Base-by-base conservation (phyloP, 176 grass and related monocot genomes). In the Carex littledalei region DNA sequence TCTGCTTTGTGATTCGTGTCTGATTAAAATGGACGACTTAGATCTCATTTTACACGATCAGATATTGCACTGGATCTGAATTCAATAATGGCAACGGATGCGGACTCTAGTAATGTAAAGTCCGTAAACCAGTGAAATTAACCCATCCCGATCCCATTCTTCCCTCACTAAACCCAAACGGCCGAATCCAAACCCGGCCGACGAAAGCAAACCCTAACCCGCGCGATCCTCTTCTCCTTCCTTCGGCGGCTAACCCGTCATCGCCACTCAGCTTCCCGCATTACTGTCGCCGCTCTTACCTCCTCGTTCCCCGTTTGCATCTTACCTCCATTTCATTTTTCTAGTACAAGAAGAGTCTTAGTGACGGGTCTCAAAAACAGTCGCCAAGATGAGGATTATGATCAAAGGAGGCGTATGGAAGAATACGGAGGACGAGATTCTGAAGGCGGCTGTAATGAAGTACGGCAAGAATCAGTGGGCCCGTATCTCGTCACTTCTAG, bases 391-490 rank as follows among this genome's bases (percentile, higher is more conserved):
- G 89, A 90, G 89, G 89, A 90, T 90, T 74, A 90, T 90, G 89
- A 90, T 90, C 55, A 90, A 90, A 63, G 89, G 89, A 70, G 89
- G 89, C 24, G 89, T 90, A 50, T 90, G 89, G 89, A 90, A 90
- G 89, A 90, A 90, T 86, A 90, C 89, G 39, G 89, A 90, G 65
- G 89, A 90, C 80, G 89, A 90, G 82, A 90, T 90, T 54, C 89
- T 90, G 55, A 90, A 90, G 66, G 89, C 89, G 17, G 89, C 89
- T 20, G 89, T 90, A 57, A 90, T 90, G 89, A 90, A 90, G 47
- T 90, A 90, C 62, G 89, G 89, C 34, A 90, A 90, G 81, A 90
- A 90, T n/a, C 89, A 90, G 73, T 90, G 89, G 89, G 85, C 89
- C 50, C 85, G 89, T 8, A 90, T 90, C 62, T 90, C 89, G 5